Percentiles rank a stretch among this genome's conserved stretches.
Evolutionary conservation across 169 alveolate species (phyloP).

Genomic region (Besnoitia besnoiti): DNA sequence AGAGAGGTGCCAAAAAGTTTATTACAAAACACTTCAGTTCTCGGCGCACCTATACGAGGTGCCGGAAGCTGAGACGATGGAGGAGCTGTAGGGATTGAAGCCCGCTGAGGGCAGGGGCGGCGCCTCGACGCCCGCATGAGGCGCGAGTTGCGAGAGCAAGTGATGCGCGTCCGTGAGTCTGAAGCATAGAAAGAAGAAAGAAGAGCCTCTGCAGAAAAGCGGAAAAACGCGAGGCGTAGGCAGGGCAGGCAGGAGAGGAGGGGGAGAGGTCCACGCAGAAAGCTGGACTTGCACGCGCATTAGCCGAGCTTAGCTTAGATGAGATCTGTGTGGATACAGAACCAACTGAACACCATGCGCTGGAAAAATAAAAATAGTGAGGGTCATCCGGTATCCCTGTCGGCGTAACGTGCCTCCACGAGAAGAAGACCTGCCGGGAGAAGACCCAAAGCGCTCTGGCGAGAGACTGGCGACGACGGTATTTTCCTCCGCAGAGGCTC

Average conservation of each 20-base stretch:
- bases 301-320: no score
- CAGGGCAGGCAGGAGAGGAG: neutral
- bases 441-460: no score
- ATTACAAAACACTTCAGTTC: neutral
- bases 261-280: neutral
- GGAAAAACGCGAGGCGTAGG: neutral
- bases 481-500: no score
- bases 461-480: no score
- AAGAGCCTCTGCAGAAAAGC: neutral
- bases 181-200: neutral
- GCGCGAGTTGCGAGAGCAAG: neutral
- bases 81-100: slow-evolving; percentile 13
- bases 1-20: neutral
- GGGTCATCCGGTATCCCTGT: no score
- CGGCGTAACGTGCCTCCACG: no score
- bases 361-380: no score
- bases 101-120: neutral
- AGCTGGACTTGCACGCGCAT: no score
- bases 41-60: neutral
- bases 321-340: no score
- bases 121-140: neutral
- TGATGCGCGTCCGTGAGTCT: slow-evolving; percentile 5
- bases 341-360: no score
- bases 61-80: slow-evolving; percentile 13
- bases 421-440: no score